Evolutionary conservation across 2,329 filamentous ascomycete species (phyloP).

Genomic region (Davidsoniella eucalypti): DNA sequence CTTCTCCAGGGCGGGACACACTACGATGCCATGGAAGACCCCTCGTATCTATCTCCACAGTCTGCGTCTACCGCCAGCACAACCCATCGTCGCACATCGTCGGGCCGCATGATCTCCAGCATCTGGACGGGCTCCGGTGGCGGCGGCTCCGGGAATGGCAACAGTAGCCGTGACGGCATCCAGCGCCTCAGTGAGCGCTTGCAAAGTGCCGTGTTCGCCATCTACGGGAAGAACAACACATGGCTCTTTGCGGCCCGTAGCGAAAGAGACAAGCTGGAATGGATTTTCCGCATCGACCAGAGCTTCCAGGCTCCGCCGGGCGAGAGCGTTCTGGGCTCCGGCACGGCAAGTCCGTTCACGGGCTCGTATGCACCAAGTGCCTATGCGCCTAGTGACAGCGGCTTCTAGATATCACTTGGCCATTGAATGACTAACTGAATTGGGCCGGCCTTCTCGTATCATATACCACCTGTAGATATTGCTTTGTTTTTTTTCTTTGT

Average conservation of each 20-base stretch:
- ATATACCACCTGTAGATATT: no score
- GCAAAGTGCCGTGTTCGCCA: conserved; percentile 68
- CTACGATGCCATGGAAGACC: conserved; percentile 20
- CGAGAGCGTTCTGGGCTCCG: conserved; percentile 15
- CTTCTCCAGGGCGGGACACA: conserved; percentile 42
- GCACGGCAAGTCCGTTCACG: not conserved
- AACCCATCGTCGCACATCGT: conserved; percentile 32
- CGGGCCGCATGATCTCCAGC: conserved; percentile 36
- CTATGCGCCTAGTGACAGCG: not conserved
- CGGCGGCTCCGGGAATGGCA: conserved; percentile 15
- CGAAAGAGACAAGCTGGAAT: conserved; percentile 87
- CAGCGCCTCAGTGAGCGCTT: conserved; percentile 39
- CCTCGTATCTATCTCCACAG: conserved; percentile 17
- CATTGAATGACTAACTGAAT: no score
- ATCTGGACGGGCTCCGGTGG: conserved; percentile 35
- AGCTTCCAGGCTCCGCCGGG: conserved; percentile 37
- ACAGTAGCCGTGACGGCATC: conserved; percentile 23
- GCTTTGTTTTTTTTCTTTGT: no score
- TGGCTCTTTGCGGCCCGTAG: conserved; percentile 84
- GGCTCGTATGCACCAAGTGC: conserved; percentile 7
- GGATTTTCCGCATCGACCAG: conserved; percentile 91
- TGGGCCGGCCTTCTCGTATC: no score
- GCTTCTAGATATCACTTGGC: not conserved
- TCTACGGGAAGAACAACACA: conserved; percentile 88
- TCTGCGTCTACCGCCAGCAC: conserved; percentile 23